Base-by-base conservation (phyloP, 257 asterid species). In the Fraxinus anomala region DNA sequence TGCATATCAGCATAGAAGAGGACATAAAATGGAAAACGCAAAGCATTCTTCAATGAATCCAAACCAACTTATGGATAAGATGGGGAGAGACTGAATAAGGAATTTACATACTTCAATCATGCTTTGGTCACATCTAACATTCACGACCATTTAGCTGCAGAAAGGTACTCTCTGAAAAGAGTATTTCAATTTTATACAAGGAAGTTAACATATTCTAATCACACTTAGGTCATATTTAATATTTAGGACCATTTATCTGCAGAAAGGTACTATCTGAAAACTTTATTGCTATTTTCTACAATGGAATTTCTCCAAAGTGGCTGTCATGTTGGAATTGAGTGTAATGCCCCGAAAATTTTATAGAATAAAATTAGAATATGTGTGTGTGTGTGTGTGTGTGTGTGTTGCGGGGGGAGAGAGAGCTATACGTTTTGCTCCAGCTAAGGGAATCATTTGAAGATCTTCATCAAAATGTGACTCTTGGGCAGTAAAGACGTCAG, bases 371-470 rank as follows among this genome's bases (percentile, higher is more conserved):
- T 30, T n/a, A n/a, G n/a, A n/a, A n/a, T n/a, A n/a, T n/a, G n/a
- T n/a, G n/a, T n/a, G n/a, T n/a, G n/a, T n/a, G n/a, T n/a, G n/a
- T n/a, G n/a, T n/a, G n/a, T n/a, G n/a, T n/a, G n/a, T n/a, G n/a
- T n/a, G n/a, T n/a, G n/a, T n/a, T n/a, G n/a, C n/a, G n/a, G n/a
- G n/a, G n/a, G n/a, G n/a, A 63, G 39, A 80, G 56, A 6, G 76
- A 74, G 40, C 54, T 65, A 73, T 87, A 90, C 95, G 80, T 86
- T 82, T 87, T 77, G 82, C 87, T 80, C 86, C 92, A 79, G 87
- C 68, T 37, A 73, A 37, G 72, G 77, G 76, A 80, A 70, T 76
- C 74, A 72, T 80, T 79, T 70, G 87, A 81, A 80, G 81, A 76
- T 73, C 83, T 77, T 74, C 87, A 66, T 83, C 84, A 77, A 75